Evolutionary conservation across 2,329 filamentous ascomycete species (phyloP).

Genomic region (Tolypocladium amazonense): DNA sequence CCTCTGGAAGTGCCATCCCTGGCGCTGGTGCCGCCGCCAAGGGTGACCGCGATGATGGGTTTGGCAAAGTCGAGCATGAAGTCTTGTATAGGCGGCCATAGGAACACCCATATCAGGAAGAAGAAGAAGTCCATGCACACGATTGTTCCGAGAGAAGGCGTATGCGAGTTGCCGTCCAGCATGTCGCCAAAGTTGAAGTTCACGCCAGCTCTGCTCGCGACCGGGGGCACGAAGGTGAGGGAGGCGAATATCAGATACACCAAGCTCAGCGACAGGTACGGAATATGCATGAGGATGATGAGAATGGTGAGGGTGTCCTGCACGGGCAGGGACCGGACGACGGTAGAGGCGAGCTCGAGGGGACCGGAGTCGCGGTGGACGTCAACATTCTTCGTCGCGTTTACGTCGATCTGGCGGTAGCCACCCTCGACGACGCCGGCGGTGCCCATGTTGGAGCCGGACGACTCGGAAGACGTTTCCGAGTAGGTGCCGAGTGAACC

Average conservation of each 20-base stretch:
- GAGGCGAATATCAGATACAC: constrained; percentile 90
- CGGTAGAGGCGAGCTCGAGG: constrained; percentile 70
- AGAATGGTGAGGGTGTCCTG: constrained; percentile 94
- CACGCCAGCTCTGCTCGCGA: constrained; percentile 65
- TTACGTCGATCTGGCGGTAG: constrained; percentile 60
- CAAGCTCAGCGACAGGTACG: constrained; percentile 75
- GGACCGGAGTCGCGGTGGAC: constrained; percentile 63
- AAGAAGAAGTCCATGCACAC: constrained; percentile 76
- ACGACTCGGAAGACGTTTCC: constrained; percentile 44
- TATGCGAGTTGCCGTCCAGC: constrained; percentile 77
- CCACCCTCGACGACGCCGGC: constrained; percentile 31
- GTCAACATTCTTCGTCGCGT: constrained; percentile 55
- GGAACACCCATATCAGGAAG: constrained; percentile 74
- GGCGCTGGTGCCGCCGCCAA: constrained; percentile 69
- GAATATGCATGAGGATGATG: constrained; percentile 88
- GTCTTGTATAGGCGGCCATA: constrained; percentile 80
- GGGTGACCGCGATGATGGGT: constrained; percentile 82
- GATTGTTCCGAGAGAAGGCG: constrained; percentile 76
- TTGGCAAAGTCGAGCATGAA: constrained; percentile 85
- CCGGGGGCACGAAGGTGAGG: constrained; percentile 81
- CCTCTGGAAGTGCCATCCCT: constrained; percentile 60
- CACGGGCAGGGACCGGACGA: constrained; percentile 80
- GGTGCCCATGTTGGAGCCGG: constrained; percentile 26
- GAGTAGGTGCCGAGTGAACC: constrained; percentile 42
- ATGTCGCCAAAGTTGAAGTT: constrained; percentile 83